Conservation (phyloP, 345 rosid genomes). For the Eucalyptus albens region DNA sequence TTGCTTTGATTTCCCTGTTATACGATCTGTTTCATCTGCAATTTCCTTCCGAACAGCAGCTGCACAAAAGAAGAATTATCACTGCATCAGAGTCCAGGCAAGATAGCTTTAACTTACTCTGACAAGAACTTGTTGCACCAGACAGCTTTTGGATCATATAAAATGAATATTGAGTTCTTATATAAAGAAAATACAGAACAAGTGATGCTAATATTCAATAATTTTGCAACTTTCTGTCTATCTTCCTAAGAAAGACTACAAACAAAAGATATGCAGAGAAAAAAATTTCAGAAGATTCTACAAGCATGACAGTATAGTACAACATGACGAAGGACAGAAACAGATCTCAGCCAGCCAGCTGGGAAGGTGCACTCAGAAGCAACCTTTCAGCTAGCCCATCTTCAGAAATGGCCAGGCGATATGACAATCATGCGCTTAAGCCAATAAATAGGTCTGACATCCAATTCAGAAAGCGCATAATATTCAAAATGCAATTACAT, state of each 20-base stretch:
- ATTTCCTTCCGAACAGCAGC: slow-evolving; percentile 72
- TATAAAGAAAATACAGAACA: background rate
- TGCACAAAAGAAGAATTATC: slow-evolving; percentile 4
- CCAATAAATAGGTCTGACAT: background rate
- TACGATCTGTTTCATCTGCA: slow-evolving; percentile 64
- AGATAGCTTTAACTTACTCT: background rate
- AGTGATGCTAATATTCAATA: background rate
- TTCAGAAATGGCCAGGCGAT: background rate
- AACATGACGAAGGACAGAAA: background rate
- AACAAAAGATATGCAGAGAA: background rate
- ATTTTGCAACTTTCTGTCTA: background rate
- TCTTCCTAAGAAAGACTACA: background rate
- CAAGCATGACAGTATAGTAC: background rate
- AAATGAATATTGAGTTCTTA: background rate
- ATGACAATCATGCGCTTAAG: background rate
- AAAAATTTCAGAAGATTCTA: background rate
- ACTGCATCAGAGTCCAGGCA: background rate
- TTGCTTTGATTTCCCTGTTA: slow-evolving; percentile 60
- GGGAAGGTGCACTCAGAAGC: background rate
- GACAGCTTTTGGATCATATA: background rate
- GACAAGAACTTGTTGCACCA: background rate
- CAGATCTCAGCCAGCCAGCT: background rate
- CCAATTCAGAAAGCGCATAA: background rate
- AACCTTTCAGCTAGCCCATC: background rate
- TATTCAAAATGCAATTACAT: background rate